Evolutionary conservation across 495 filamentous ascomycete species (phyloP), one percentile per base, ranked within the genome.

Genomic region (Tuber calosporum): DNA sequence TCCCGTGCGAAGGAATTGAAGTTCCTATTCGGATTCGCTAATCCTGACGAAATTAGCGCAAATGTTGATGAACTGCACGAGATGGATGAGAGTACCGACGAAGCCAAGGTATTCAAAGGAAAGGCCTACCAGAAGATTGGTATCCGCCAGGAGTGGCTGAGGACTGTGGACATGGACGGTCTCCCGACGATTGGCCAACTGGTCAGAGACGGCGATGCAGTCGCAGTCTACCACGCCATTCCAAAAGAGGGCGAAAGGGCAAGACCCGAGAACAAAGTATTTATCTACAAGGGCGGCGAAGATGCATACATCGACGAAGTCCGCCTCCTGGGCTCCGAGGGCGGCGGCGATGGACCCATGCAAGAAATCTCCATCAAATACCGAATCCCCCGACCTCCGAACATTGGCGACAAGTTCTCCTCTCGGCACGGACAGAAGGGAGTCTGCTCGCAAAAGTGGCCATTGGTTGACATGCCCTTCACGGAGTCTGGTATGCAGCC

Each of bases 371-470:
- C 92, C 74, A 89, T 97, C 85, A 98, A 97, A 84, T 91, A 94
- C 76, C 92, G 95, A 37, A 86, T 97, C 73, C 95, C 95, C 34
- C 89, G 95, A 75, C 88, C 90, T 62, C 95, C 95, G 37, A 88
- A 97, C 80, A 97, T 98, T 71, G 95, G 95, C 81, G 95, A 99
- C 83, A 99, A 99, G 83, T 99, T 99, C 85, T 97, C 95, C 41
- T 97, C 94, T 11, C 91, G 95, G 34, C 95, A 99, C 84, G 95
- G 95, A 62, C 95, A 99, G 83, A 99, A 99, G 84, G 95, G 95
- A 87, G 94, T 97, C 40, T 91, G 88, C 79, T 96, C 92, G n/a
- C 94, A 97, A 82, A 94, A 97, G 80, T 98, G 94, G 93, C 95
- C 95, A 11, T 85, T 89, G 1, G 84, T 91, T 70, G 93, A 99